Conservation (phyloP, 2,329 filamentous ascomycete species). For the Paecilomyces niveus region DNA sequence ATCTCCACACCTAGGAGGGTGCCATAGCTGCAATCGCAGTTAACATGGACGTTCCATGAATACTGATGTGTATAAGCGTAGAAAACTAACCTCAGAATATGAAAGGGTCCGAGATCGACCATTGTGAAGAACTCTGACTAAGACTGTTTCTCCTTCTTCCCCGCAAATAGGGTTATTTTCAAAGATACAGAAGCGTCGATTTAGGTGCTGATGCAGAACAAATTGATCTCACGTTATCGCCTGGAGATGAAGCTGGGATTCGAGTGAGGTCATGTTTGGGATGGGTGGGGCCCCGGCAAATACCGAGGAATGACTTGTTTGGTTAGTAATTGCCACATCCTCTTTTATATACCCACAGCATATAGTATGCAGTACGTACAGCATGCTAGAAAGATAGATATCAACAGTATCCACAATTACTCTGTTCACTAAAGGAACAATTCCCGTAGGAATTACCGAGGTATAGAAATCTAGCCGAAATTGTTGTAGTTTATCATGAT, state of each 20-base stretch:
- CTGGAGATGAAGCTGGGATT: neutral
- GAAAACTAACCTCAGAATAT: conserved; percentile 12
- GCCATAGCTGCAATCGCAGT: conserved; percentile 59
- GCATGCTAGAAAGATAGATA: no score
- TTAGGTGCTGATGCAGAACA: neutral
- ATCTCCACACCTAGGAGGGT: conserved; percentile 79
- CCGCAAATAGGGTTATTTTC: neutral
- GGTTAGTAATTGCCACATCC: neutral
- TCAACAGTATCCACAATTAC: no score
- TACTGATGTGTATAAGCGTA: conserved; percentile 4
- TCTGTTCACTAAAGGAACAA: no score
- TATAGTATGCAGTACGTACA: no score
- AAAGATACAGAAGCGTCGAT: neutral
- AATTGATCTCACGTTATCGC: neutral
- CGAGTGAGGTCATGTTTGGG: conserved; percentile 6
- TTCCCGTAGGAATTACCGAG: no score
- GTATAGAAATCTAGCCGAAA: no score
- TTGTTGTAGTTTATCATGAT: no score
- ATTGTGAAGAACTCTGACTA: conserved; percentile 1
- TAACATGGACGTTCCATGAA: neutral
- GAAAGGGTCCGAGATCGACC: conserved; percentile 9
- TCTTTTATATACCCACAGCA: neutral
- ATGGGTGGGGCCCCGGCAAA: neutral
- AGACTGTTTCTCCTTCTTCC: neutral
- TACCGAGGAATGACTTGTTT: neutral